Evolutionary conservation across 148 eudicot species (phyloP), one percentile per base, ranked within the genome.

Genomic region (Beta vulgaris): DNA sequence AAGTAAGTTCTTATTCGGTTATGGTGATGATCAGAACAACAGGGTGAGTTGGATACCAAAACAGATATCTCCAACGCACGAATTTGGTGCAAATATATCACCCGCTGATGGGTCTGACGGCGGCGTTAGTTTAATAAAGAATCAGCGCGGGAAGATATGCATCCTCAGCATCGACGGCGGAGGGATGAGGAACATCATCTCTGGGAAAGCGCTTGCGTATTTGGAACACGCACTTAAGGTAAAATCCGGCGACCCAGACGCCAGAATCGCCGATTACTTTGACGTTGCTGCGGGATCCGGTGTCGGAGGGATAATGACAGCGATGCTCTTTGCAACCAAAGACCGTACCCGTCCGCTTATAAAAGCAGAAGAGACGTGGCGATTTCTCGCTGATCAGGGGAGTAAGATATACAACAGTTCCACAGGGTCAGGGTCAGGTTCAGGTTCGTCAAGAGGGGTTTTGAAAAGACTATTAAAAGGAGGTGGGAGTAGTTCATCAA

Each of bases 361-460:
- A 78, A 82, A 74, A 12, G 98, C 98, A 0, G 93, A 93, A 7
- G 98, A 91, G 77, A 93, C 98, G 68, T 93, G 98, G 98, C 82
- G 85, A 73, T 73, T 93, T 11, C 46, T 93, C 36, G 89, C 91
- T 3, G 84, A 87, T 32, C 86, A 93, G 23, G 94, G 96, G 7
- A 85, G 76, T 51, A 85, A 76, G 23, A 73, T 93, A 28, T 88
- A 89, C 76, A 67, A 83, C 14, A 19, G 28, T 4, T 40, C n/a
- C n/a, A n/a, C n/a, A n/a, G n/a, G n/a, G n/a, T n/a, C 88, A 1
- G 65, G 77, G 12, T 79, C 85, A 11, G 76, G 79, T 29, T 60
- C 39, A 12, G 15, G 39, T 32, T 31, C 31, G 0, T 25, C 32
- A 26, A 15, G 61, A 15, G 66, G 66, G 23, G 66, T 83, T 0